Evolutionary conservation across 495 filamentous ascomycete genomes (phyloP), one percentile per base, ranked within the genome.

Genomic region (Tuber magnatum): DNA sequence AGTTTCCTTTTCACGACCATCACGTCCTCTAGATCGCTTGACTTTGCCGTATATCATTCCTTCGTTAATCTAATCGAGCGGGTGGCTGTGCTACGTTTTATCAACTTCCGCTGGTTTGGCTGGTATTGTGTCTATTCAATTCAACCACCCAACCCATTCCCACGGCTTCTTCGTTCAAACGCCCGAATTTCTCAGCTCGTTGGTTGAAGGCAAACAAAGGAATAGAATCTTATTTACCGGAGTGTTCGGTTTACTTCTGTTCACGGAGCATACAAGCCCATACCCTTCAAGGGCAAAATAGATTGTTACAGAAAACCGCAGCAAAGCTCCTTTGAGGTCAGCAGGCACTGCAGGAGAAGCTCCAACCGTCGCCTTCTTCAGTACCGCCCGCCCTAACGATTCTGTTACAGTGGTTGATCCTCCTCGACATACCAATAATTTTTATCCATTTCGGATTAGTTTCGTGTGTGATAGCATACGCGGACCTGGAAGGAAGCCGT

Each of bases 321-420:
- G 75, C 82, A 83, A 84, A 83, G 81, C 89, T 92, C 89, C 90
- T 91, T 91, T 91, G 90, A 94, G 92, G 92, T 91, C 92, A 94
- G 92, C 92, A 89, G 91, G 92, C 87, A 89, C 92, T 94, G 92
- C 92, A 93, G 92, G 91, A 93, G 91, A 83, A 83, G 81, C 81
- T 79, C 76, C 79, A 71, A 82, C 80, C 51, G 76, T 74, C 80
- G 80, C 75, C 78, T 75, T 76, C 79, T 72, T 68, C 79, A 81
- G 79, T 81, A 81, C 74, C 72, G 72, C 76, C 79, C 79, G 74
- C 80, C 76, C 76, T 81, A 74, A 70, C 71, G 75, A 73, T 74
- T 74, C 71, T 44, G 69, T 71, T 70, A 35, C 70, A 74, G 56
- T 68, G 69, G 73, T 80, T 76, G 75, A 81, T 81, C 39, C 39